phyloP scores from a whole-genome alignment of 176 grass and related monocot genomes.

The Avena sativa region DNA sequence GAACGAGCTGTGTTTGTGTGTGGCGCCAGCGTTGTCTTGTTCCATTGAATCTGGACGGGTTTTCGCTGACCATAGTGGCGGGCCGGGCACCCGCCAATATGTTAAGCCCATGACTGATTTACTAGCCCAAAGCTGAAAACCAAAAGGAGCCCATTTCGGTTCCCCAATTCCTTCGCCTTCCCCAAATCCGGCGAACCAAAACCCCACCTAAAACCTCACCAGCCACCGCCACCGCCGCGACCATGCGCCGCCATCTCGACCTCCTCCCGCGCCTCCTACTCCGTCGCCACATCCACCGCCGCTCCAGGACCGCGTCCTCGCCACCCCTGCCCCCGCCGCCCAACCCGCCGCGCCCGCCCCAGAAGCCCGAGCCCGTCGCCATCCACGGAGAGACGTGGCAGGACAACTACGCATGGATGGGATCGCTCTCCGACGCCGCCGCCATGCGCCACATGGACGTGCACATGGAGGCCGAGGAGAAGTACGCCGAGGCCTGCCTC shows the following conservation, averaged over 20 bases:
- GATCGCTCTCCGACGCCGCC: constrained; percentile 71
- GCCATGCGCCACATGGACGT: constrained; percentile 99
- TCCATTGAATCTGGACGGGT: constrained; percentile 22
- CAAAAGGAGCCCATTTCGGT: background rate
- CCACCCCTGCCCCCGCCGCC: constrained; percentile 33
- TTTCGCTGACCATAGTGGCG: background rate
- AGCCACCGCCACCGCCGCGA: background rate
- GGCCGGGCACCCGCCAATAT: background rate
- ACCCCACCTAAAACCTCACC: constrained; percentile 46
- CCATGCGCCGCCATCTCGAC: constrained; percentile 44
- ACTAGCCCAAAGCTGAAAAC: background rate
- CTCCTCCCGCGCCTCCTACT: constrained; percentile 48
- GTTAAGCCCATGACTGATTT: background rate
- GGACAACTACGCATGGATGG: constrained; percentile 83
- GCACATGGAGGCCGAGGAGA: constrained; percentile 94
- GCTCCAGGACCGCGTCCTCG: background rate
- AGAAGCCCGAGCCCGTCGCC: constrained; percentile 58
- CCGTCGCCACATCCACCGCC: constrained; percentile 49
- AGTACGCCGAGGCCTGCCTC: constrained; percentile 85
- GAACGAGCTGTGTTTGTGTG: background rate
- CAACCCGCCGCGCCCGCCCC: constrained; percentile 52
- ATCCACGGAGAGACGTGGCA: constrained; percentile 68
- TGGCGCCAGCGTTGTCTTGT: background rate
- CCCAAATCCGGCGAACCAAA: constrained; percentile 38
- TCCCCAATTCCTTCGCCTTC: background rate